Percentiles rank a stretch among this genome's conserved stretches.
Evolutionary conservation across 495 filamentous ascomycete species (phyloP).

Genomic region (Recurvomyces mirabilis): DNA sequence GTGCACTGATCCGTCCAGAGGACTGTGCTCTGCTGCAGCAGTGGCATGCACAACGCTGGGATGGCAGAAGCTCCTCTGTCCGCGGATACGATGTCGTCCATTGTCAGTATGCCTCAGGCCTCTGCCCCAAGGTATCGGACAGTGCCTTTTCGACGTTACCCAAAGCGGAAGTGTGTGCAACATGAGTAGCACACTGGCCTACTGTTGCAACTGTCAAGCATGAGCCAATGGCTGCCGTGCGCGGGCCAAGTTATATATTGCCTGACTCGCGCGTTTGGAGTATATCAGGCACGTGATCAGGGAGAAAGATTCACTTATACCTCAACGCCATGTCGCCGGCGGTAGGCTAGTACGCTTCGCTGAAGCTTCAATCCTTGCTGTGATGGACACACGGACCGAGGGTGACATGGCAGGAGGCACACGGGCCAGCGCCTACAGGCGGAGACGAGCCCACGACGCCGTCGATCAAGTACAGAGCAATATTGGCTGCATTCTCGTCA

Average conservation of each 20-base stretch:
- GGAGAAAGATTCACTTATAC: constrained; percentile 9
- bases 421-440: constrained; percentile 9
- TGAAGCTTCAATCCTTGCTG: constrained; percentile 13
- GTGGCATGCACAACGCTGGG: neutral
- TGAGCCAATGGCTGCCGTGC: neutral
- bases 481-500: constrained; percentile 8
- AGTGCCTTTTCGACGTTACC: too few relatives aligned
- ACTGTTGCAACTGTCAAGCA: too few relatives aligned
- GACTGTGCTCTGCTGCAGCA: constrained; percentile 1
- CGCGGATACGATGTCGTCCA: too few relatives aligned
- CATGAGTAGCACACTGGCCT: too few relatives aligned
- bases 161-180: constrained; percentile 1
- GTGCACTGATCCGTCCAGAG: neutral
- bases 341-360: constrained; percentile 3
- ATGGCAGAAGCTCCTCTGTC: neutral
- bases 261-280: constrained; percentile 9
- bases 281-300: constrained; percentile 14
- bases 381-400: constrained; percentile 7
- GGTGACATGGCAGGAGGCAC: constrained; percentile 4
- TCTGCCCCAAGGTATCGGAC: too few relatives aligned
- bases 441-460: constrained; percentile 19
- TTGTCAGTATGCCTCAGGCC: constrained; percentile 5
- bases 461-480: constrained; percentile 10
- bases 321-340: neutral
- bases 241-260: constrained; percentile 1